Conservation (phyloP, 2,329 filamentous ascomycete species). For the Furcasterigmium furcatum region DNA sequence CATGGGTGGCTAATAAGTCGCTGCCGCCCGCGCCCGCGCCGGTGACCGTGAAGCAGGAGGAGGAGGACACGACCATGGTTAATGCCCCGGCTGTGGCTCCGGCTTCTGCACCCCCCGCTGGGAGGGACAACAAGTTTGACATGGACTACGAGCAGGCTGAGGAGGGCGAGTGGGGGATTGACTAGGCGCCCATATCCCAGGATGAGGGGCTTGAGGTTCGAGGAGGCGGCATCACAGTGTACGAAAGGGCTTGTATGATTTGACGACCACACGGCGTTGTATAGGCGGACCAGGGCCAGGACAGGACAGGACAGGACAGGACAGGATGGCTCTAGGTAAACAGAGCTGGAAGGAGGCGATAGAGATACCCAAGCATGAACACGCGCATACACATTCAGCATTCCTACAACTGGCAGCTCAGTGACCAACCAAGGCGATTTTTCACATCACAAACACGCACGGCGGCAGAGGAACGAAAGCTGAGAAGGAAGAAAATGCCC, state of each 20-base stretch:
- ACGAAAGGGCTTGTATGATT: neutral
- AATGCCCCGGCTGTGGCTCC: constrained; percentile 11
- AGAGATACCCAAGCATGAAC: too few species aligned
- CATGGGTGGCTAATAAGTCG: constrained; percentile 50
- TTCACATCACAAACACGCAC: too few species aligned
- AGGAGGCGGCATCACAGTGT: neutral
- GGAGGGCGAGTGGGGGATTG: constrained; percentile 40
- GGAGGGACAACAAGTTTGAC: constrained; percentile 29
- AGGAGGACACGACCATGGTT: constrained; percentile 9
- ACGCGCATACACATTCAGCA: too few species aligned
- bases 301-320: too few species aligned
- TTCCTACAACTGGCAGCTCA: too few species aligned
- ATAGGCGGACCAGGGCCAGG: too few species aligned
- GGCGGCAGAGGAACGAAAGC: too few species aligned
- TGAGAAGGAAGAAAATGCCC: neutral
- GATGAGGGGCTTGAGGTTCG: neutral
- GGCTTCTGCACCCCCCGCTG: constrained; percentile 14
- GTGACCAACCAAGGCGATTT: too few species aligned
- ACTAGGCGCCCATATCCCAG: neutral
- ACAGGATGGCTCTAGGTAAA: too few species aligned
- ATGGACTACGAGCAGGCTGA: constrained; percentile 55
- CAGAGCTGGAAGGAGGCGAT: too few species aligned
- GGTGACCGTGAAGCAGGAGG: neutral
- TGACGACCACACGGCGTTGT: neutral
- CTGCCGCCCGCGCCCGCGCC: constrained; percentile 14